A percentile compares a stretch with the other conserved stretches of the same genome.
Evolutionary conservation across 139 green algal species (phyloP).

Genomic region (Chlorella sp.): DNA sequence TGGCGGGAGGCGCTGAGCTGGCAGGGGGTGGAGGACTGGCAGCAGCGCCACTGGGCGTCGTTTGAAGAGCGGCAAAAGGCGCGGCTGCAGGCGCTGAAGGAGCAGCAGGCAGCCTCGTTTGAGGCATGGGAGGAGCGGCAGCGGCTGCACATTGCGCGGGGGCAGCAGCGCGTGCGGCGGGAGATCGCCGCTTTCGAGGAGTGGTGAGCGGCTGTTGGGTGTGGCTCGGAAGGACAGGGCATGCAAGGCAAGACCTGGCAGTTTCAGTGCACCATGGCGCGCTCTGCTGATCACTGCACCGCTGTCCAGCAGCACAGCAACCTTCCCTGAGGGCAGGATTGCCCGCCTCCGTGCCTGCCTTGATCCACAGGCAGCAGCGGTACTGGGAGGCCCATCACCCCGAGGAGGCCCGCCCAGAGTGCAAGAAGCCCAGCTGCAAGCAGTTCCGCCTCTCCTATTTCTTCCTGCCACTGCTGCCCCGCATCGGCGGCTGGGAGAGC

Average conservation of each 20-base stretch:
- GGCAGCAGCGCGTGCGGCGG: neutral
- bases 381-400: neutral
- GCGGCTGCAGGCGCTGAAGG: neutral
- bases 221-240: too few species aligned
- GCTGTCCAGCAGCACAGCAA: too few species aligned
- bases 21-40: slow-evolving; percentile 3
- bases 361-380: neutral
- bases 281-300: too few species aligned
- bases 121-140: slow-evolving; percentile 1
- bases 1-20: neutral
- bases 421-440: neutral
- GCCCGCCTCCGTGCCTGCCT: too few species aligned
- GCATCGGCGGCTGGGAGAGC: neutral
- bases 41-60: slow-evolving; percentile 14
- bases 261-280: too few species aligned
- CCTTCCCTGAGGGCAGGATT: too few species aligned
- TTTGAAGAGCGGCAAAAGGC: slow-evolving; percentile 20
- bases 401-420: neutral
- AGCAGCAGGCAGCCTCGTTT: slow-evolving; percentile 16
- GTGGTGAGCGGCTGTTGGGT: too few species aligned
- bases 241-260: too few species aligned
- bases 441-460: slow-evolving; percentile 4
- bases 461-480: slow-evolving; percentile 18
- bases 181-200: neutral
- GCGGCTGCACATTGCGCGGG: neutral